phyloP scores from a whole-genome alignment of 2,329 filamentous ascomycete genomes.

The Pseudodiploospora longispora region DNA sequence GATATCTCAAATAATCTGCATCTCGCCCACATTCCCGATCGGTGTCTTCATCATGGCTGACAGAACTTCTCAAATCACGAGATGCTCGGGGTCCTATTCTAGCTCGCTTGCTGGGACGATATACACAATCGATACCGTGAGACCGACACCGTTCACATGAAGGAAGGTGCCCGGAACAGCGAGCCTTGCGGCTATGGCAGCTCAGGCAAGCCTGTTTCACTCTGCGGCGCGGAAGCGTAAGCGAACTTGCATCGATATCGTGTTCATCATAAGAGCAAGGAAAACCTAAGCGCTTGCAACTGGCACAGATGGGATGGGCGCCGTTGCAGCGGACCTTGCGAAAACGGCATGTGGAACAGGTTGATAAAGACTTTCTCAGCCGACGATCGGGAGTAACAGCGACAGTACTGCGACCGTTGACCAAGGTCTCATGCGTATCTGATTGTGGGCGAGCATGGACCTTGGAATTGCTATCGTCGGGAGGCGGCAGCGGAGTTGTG shows the following conservation, averaged over 20 bases:
- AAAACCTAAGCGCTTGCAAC: constrained; percentile 51
- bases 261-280: constrained; percentile 48
- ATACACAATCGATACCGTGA: constrained; percentile 48
- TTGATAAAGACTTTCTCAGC: constrained; percentile 36
- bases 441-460: neutral
- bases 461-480: too few relatives aligned
- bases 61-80: constrained; percentile 19
- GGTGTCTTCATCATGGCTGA: constrained; percentile 26
- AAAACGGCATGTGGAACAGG: constrained; percentile 46
- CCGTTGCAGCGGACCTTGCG: constrained; percentile 54
- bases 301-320: constrained; percentile 44
- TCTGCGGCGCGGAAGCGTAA: constrained; percentile 42
- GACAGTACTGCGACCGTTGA: neutral
- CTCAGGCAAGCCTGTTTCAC: constrained; percentile 49
- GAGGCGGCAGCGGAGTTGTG: too few relatives aligned
- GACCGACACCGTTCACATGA: constrained; percentile 42
- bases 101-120: constrained; percentile 39
- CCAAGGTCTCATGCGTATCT: neutral
- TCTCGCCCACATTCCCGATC: constrained; percentile 9
- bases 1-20: neutral
- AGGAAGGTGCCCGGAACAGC: constrained; percentile 50
- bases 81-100: constrained; percentile 14
- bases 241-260: constrained; percentile 31
- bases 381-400: constrained; percentile 21
- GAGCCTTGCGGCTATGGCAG: constrained; percentile 50